Evolutionary conservation across 2,329 filamentous ascomycete species (phyloP).

Genomic region (Stemphylium vesicarium): DNA sequence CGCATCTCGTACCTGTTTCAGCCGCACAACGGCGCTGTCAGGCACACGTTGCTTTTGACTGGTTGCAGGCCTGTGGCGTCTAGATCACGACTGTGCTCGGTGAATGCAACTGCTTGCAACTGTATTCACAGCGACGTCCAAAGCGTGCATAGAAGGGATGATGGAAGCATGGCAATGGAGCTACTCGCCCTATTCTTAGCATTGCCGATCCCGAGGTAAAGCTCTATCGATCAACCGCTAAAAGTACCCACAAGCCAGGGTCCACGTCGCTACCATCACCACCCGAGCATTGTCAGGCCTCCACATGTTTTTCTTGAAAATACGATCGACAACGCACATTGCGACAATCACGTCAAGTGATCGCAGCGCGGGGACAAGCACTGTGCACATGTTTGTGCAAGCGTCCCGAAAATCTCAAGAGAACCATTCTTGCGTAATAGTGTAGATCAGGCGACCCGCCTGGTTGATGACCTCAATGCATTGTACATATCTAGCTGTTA

Average conservation of each 20-base stretch:
- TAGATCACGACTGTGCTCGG: neutral
- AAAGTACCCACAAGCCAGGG: conserved; percentile 3
- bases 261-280: conserved; percentile 2
- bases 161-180: neutral
- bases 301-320: neutral
- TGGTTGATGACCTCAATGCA: neutral
- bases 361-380: neutral
- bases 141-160: neutral
- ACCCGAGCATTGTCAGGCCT: neutral
- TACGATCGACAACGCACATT: neutral
- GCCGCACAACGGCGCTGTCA: conserved; percentile 1
- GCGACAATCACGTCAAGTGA: neutral
- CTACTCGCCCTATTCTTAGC: conserved; percentile 7
- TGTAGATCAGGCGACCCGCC: neutral
- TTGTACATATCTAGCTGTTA: conserved; percentile 20
- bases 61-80: conserved; percentile 10
- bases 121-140: neutral
- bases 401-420: neutral
- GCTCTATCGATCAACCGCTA: conserved; percentile 11
- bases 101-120: neutral
- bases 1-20: conserved; percentile 10
- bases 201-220: conserved; percentile 8
- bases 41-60: conserved; percentile 9
- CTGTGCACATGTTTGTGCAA: neutral
- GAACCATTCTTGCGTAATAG: conserved; percentile 2